Base-by-base conservation (phyloP, 2,329 filamentous ascomycete species). In the Cladosporium velox region DNA sequence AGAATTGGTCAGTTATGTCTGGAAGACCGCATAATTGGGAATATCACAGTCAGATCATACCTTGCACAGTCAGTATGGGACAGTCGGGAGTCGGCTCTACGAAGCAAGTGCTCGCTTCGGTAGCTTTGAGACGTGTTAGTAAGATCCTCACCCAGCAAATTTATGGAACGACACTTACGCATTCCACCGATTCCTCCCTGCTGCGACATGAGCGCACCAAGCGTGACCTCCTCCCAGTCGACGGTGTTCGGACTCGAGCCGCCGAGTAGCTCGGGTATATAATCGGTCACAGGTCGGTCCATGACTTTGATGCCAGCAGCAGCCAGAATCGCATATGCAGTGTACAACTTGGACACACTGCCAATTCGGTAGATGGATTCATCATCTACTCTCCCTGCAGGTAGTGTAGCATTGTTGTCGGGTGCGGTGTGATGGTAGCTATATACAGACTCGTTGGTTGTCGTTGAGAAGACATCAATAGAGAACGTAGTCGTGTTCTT, bases 381-480 rank as follows among this genome's bases (percentile, higher is more conserved):
- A 8, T 67, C 64, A 21, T 67, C 59, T 7, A 67, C 30, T 8
- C 24, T 63, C 15, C 59, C 64, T 18, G 57, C 35, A 0, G 66
- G 47, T 10, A 64, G 41, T 26, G 66, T 57, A 12, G 49, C 65
- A 8, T 62, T 69, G 15, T 38, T 34, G 21, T n/a, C 15, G 2
- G 57, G 57, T 30, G 35, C 57, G 14, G 18, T 77, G 69, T 79
- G 76, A 26, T 76, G 76, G 28, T 78, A 76, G 7, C 74, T 71
- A 59, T 76, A 79, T 18, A 80, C 61, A 1, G 77, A 71, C n/a
- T 67, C 61, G 2, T 68, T 62, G 7, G 78, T 72, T 35, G 72
- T 67, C 4, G 73, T 71, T 2, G 78, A 80, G 70, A 79, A 82
- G 7, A 81, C 70, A 34, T 79, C 74, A 0, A 81, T 41, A 3